Percentiles rank a stretch among this genome's conserved stretches.
Evolutionary conservation across 495 filamentous ascomycete genomes (phyloP).

Genomic region (Cercophora sp.): DNA sequence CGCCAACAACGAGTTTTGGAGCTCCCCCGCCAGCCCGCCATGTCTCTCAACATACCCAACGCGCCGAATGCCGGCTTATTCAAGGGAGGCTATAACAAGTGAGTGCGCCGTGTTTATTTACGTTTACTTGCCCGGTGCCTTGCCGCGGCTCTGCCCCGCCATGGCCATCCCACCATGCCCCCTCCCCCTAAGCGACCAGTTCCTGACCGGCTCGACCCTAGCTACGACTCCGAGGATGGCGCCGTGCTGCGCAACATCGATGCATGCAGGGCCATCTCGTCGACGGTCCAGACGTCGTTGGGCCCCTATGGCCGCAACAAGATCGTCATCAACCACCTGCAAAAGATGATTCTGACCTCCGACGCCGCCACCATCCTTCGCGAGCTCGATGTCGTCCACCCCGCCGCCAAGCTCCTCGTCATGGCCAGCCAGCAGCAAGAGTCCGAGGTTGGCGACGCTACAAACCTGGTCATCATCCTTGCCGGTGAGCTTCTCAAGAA

Average conservation of each 20-base stretch:
- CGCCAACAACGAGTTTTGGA: background rate
- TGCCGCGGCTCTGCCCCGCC: slow-evolving; percentile 13
- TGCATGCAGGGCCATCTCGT: slow-evolving; percentile 91
- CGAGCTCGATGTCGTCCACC: slow-evolving; percentile 97
- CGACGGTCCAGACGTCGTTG: slow-evolving; percentile 93
- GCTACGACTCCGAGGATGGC: slow-evolving; percentile 98
- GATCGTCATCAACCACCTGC: slow-evolving; percentile 99
- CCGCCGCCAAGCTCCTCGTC: slow-evolving; percentile 95
- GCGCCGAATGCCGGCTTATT: slow-evolving; percentile 92
- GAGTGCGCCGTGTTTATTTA: slow-evolving; percentile 28
- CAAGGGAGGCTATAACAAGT: slow-evolving; percentile 97
- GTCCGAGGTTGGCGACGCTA: slow-evolving; percentile 97
- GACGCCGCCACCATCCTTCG: slow-evolving; percentile 96
- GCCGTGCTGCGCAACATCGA: slow-evolving; percentile 98
- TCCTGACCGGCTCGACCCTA: slow-evolving; percentile 37
- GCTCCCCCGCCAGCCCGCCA: slow-evolving; percentile 39
- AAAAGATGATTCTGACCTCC: slow-evolving; percentile 99
- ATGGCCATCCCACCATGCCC: background rate
- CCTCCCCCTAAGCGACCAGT: slow-evolving; percentile 16
- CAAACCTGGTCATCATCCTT: slow-evolving; percentile 93
- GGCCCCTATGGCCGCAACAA: slow-evolving; percentile 99
- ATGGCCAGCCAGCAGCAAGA: slow-evolving; percentile 99
- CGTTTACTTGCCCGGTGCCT: background rate
- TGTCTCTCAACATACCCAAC: slow-evolving; percentile 92
- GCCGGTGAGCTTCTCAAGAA: slow-evolving; percentile 96